Percentiles rank a stretch among this genome's conserved stretches.
These are phyloP conservation scores for Picea abies DNA, from an alignment of 83 land plant genomes.

Conservation along the genomic window DNA sequence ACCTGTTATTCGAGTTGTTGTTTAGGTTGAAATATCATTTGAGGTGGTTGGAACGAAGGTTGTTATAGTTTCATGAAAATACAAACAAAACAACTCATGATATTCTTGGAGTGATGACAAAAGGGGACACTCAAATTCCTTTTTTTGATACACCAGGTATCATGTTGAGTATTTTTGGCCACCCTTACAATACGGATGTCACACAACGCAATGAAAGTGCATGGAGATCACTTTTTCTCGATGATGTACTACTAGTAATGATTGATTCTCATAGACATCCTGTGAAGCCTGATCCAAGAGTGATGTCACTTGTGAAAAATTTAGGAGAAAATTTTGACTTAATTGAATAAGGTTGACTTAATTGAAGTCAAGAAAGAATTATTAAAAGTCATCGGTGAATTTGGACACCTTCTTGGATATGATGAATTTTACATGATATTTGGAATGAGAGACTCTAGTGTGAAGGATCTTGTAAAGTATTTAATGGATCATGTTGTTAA, in stretches of 20 bases:
- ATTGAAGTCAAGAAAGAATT: slow-evolving; percentile 76
- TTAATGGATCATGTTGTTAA: slow-evolving; percentile 81
- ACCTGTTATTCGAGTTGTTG: slow-evolving; percentile 28
- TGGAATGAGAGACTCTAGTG: slow-evolving; percentile 85
- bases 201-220: slow-evolving; percentile 83
- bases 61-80: too few relatives aligned
- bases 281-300: slow-evolving; percentile 71
- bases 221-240: slow-evolving; percentile 75
- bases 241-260: slow-evolving; percentile 85
- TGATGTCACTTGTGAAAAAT: slow-evolving; percentile 65
- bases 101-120: too few relatives aligned
- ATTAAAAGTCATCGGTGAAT: slow-evolving; percentile 72
- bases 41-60: slow-evolving; percentile 20
- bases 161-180: slow-evolving; percentile 65
- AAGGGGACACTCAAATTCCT: slow-evolving; percentile 4
- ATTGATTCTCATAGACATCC: slow-evolving; percentile 96
- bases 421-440: slow-evolving; percentile 89
- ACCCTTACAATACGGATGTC: slow-evolving; percentile 59
- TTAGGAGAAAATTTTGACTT: slow-evolving; percentile 60
- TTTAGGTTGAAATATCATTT: slow-evolving; percentile 34
- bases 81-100: too few relatives aligned
- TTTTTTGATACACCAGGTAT: slow-evolving; percentile 99
- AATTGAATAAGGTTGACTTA: slow-evolving; percentile 95
- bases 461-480: slow-evolving; percentile 77
- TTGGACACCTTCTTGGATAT: slow-evolving; percentile 83